Evolutionary conservation across 306 rosid species (phyloP), one percentile per base, ranked within the genome.

Genomic region (Calophaca sinica): DNA sequence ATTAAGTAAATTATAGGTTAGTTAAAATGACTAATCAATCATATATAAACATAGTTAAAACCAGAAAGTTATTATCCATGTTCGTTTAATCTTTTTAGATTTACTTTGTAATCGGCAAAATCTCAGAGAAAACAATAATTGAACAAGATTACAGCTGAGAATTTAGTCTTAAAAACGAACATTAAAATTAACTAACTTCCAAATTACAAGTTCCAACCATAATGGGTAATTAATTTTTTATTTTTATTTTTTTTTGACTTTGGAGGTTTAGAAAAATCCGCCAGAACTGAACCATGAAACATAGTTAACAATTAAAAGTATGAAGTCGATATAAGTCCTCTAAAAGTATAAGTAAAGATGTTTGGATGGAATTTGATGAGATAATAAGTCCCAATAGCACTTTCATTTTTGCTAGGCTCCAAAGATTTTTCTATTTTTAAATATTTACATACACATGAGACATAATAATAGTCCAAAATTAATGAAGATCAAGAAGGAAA

Each of bases 401-500:
- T 26, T 64, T 14, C 50, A 62, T 41, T 62, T 62, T 62, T 38
- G 32, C 68, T 7, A 14, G 33, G 44, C 44, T 32, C 61, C 9
- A 6, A 59, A 59, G 44, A 32, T 59, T 59, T 9, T 35, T 3
- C 8, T 11, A 32, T 58, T 59, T 61, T 35, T 5, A 61, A 61
- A 33, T 12, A 42, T 7, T 42, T 42, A 42, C 48, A 8, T 6
- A 0, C 49, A 15, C 6, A n/a, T 28, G 62, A 51, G 55, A 39
- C 57, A 64, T 41, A 41, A 5, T 6, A 65, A 52, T 53, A 64
- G 66, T 75, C 78, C 78, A 73, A 73, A 60, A 52, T 9, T 13
- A 76, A 33, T 9, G 35, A 29, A 41, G 35, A 42, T 42, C 11
- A 62, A 28, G 5, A 53, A 32, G 13, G 12, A 11, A 20, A 5